Percentiles rank a stretch among this genome's conserved stretches.
Evolutionary conservation across 306 rosid genomes (phyloP).

Genomic region (Morella rubra): DNA sequence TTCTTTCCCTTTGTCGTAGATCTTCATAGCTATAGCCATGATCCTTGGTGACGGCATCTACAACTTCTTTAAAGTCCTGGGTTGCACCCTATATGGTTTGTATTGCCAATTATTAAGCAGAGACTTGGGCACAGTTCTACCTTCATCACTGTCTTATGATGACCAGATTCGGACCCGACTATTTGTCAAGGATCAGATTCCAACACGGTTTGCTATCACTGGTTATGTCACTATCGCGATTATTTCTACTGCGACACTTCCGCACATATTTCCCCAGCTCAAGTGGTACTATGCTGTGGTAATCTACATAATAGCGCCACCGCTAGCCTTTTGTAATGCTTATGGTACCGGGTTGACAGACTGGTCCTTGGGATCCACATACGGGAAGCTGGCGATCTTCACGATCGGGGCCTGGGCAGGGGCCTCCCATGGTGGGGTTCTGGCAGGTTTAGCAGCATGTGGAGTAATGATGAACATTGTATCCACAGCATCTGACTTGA

Average conservation of each 20-base stretch:
- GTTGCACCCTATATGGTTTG: too few relatives aligned
- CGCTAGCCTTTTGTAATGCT: constrained; percentile 6
- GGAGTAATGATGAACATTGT: constrained; percentile 8
- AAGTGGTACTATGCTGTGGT: not conserved
- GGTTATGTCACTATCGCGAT: too few relatives aligned
- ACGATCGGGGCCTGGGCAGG: not conserved
- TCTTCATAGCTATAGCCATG: too few relatives aligned
- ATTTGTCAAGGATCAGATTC: too few relatives aligned
- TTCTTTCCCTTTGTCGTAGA: too few relatives aligned
- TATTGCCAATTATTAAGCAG: too few relatives aligned
- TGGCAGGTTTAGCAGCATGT: not conserved
- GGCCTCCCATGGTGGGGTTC: not conserved
- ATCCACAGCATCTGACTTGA: not conserved
- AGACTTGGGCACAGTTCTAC: too few relatives aligned
- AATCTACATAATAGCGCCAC: not conserved
- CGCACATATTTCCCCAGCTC: not conserved
- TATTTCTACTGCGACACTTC: not conserved
- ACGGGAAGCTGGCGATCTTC: not conserved
- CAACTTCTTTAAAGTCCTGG: too few relatives aligned
- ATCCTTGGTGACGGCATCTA: too few relatives aligned
- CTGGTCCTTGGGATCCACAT: not conserved
- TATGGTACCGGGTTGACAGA: not conserved
- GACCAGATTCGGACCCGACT: not conserved
- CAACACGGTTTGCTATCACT: too few relatives aligned
- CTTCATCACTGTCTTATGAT: too few relatives aligned